phyloP scores from a whole-genome alignment of 108 stramenopile species.

The Nitzschia sp. region DNA sequence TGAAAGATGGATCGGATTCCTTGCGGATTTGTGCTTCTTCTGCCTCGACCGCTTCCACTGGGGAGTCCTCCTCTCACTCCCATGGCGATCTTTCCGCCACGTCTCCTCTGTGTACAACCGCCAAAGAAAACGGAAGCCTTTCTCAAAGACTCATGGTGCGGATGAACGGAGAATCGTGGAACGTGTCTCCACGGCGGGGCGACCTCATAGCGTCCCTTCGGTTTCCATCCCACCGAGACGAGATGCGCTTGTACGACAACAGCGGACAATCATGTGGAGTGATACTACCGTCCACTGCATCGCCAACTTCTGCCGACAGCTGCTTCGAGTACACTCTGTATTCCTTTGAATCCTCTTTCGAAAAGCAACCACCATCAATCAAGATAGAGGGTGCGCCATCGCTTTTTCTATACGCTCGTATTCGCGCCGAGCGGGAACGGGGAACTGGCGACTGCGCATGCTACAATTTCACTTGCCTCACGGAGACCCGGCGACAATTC shows the following conservation, averaged over 20 bases:
- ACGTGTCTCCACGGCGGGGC: not conserved
- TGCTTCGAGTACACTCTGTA: slow-evolving; percentile 3
- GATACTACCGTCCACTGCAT: not conserved
- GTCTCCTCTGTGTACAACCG: not conserved
- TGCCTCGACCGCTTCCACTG: not conserved
- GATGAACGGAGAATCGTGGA: not conserved
- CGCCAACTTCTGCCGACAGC: not conserved
- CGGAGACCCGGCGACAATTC: not conserved
- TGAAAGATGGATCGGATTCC: not conserved
- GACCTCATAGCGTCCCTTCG: not conserved
- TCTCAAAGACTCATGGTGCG: not conserved
- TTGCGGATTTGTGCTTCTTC: not conserved
- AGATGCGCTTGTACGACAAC: not conserved
- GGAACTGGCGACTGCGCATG: not conserved
- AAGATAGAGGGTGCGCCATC: not conserved
- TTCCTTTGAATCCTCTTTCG: not conserved
- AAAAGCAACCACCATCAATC: slow-evolving; percentile 1
- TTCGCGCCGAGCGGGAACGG: not conserved
- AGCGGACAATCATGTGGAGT: not conserved
- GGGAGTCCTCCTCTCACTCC: not conserved
- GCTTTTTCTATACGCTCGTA: slow-evolving; percentile 3
- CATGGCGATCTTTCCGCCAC: not conserved
- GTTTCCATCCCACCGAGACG: not conserved
- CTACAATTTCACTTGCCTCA: not conserved
- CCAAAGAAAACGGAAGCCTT: not conserved